Base-by-base conservation (phyloP, 306 rosid genomes). In the Citrullus mucosospermus region DNA sequence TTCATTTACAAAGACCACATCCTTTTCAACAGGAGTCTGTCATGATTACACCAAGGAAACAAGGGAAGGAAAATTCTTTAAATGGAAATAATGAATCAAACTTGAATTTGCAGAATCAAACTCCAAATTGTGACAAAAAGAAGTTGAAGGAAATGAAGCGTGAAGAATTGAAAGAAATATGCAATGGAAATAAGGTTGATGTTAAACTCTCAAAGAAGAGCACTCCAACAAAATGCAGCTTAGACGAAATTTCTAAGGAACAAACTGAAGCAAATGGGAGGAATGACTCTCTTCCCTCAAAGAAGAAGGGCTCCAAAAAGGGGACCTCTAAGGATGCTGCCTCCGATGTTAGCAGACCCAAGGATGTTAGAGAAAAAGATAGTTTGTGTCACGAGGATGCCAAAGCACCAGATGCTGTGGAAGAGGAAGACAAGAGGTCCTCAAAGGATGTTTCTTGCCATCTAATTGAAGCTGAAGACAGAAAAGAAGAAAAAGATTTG, bases 1-100 rank as follows among this genome's bases (percentile, higher is more conserved):
- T 77, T 77, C 25, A 28, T 54, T 53, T 65, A 78, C 63, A 32
- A 61, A 51, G 78, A 13, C 34, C 15, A 34, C 4, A 17, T 79
- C 56, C 22, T 69, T 51, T 43, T 68, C 81, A 61, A 66, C 86
- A 89, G 92, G 87, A 48, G 34, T 28, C 54, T 74, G 82, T n/a
- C 4, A 82, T 58, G 25, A 46, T 67, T 77, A 79, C 81, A 34
- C 84, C 84, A 18, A 84, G 73, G 78, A 85, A 81, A 78, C 32
- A 58, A 13, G 81, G 84, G 76, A 92, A 92, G 87, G 96, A 92
- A 83, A 88, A 92, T 80, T 83, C 96, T 60, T 30, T 82, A 50
- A 86, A 87, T 75, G 74, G 69, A 78, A 84, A 77, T 6, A 63
- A 34, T 79, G 82, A 67, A 53, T 63, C 82, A 11, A 79, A 70